A percentile compares a stretch with the other conserved stretches of the same genome.
These are phyloP conservation scores for Casuarina cunninghamiana DNA, from an alignment of 306 rosid genomes.

Conservation along the genomic window DNA sequence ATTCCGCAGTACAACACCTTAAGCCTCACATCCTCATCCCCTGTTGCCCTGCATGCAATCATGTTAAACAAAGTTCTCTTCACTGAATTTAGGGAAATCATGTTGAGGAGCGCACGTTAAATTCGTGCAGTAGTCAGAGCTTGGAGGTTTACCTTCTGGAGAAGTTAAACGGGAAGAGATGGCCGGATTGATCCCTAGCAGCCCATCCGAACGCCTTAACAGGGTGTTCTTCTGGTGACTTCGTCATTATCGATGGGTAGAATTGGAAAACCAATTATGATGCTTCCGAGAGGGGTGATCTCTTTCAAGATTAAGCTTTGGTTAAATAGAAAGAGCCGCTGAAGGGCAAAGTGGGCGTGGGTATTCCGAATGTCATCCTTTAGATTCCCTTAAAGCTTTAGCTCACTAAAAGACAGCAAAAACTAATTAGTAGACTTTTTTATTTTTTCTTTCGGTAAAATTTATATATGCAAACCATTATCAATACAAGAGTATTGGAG, in stretches of 20 bases:
- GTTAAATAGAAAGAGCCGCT: neutral
- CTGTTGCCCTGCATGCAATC: slow-evolving; percentile 6
- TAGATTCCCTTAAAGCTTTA: too few species aligned
- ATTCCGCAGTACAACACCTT: slow-evolving; percentile 33
- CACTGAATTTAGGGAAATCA: neutral
- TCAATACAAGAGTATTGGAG: too few species aligned
- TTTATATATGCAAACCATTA: too few species aligned
- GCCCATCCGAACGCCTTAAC: slow-evolving; percentile 51
- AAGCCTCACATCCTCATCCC: slow-evolving; percentile 23
- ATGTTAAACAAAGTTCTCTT: neutral
- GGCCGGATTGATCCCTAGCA: slow-evolving; percentile 37
- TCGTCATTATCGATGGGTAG: slow-evolving; percentile 5
- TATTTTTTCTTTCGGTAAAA: too few species aligned
- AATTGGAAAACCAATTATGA: neutral
- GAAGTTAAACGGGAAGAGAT: slow-evolving; percentile 43
- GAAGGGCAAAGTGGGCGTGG: too few species aligned
- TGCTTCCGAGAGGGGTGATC: neutral
- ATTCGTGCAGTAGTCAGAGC: too few species aligned
- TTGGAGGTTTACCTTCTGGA: slow-evolving; percentile 35
- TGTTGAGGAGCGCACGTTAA: neutral
- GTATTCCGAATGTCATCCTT: too few species aligned
- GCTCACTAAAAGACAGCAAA: too few species aligned
- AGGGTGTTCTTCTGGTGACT: slow-evolving; percentile 38
- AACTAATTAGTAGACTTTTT: too few species aligned
- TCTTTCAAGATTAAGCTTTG: neutral